Evolutionary conservation across 495 filamentous ascomycete species (phyloP), one percentile per base, ranked within the genome.

Genomic region (Talaromyces adpressus): DNA sequence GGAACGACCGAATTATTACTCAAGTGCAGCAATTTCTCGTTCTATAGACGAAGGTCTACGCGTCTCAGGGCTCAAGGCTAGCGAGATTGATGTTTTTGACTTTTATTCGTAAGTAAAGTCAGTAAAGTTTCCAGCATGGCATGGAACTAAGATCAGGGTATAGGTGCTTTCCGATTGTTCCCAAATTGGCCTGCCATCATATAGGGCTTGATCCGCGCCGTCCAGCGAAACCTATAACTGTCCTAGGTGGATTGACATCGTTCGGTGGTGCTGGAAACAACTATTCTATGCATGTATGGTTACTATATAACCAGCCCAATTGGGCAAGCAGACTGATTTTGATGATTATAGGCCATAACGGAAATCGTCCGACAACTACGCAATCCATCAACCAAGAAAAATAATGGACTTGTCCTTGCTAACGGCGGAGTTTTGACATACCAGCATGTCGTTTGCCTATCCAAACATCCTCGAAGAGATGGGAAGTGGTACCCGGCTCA

Each of bases 211-310:
- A 80, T 5, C 74, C 79, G 12, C 66, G 63, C 2, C 68, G 72
- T 7, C 60, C 70, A 8, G n/a, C 73, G 4, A 80, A 78, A 64
- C 81, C 79, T 0, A 75, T 84, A 7, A 84, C 82, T 1, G 69
- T 85, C 9, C 67, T 86, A 3, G 83, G 83, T 1, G 83, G 83
- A 0, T 65, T 86, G 16, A 86, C 83, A 47, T 83, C 79, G 11
- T 86, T 86, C 61, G 83, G 83, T 4, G 83, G 83, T 0, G 82
- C 83, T 22, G 83, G 83, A 0, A 86, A 86, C 66, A 86, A 86
- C 53, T 86, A 86, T 64, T 83, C 80, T 5, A 82, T 85, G 79
- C 83, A 86, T 73, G 83, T 82, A 68, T 51, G 68, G 1, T 14
- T 16, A 14, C 22, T 66, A 70, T 36, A 27, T 27, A 27, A 4